Evolutionary conservation across 2,329 filamentous ascomycete species (phyloP), one percentile per base, ranked within the genome.

Genomic region (Fusarium acutatum): DNA sequence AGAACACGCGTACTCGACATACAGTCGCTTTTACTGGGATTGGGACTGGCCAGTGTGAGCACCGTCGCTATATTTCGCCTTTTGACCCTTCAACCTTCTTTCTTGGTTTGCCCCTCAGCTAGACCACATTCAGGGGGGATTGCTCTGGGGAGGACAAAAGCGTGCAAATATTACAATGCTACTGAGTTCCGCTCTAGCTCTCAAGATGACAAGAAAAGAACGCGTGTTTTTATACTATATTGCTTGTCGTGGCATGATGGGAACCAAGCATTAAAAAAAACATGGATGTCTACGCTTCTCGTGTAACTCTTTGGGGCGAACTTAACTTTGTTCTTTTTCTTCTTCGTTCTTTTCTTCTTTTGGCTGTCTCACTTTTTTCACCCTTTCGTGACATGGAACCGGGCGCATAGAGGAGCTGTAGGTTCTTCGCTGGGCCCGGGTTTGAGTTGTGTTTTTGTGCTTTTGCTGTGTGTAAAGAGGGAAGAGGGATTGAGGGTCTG

Each of bases 261-360:
- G 37, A 62, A 43, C 40, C 49, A 60, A 54, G 49, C 60, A 65
- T 61, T 60, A 74, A 77, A 77, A 66, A 66, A 65, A 50, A 37
- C 53, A 64, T 67, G 67, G 73, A 69, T 46, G 61, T 69, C 69
- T 75, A 74, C 63, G 69, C 64, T 78, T 76, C 60, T 75, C 62
- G 54, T 78, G 76, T 76, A 78, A 71, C 68, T 73, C 65, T 76
- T 76, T 67, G 37, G 62, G 67, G 57, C 44, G 53, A 73, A 67
- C 67, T 44, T 66, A 70, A 50, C 64, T 65, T 60, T 71, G 60
- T 64, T 69, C 67, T 28, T 69, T 72, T 65, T 56, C 67, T 44
- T 38, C 62, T 64, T 70, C 66, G 67, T 53, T 64, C 54, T 65
- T 0, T 73, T 69, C 60, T 60, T 71, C 71, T 68, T 64, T 43